Percentiles rank a stretch among this genome's conserved stretches.
phyloP scores from a whole-genome alignment of 495 filamentous ascomycete genomes.

The Hypoxylon rickii region DNA sequence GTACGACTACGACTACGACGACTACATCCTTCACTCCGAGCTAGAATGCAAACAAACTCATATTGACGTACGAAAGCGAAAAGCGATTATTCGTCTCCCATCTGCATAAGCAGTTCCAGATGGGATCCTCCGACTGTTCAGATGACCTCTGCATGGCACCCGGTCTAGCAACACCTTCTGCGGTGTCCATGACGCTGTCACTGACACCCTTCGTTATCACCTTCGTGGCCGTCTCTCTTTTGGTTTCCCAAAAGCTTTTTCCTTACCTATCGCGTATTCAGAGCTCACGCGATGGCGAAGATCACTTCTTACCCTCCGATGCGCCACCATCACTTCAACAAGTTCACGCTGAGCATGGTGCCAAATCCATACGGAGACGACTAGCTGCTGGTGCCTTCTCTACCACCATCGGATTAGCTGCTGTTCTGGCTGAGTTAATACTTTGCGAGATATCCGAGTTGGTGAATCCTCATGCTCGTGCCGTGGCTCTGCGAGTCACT shows the following conservation, averaged over 20 bases:
- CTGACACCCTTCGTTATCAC: constrained; percentile 46
- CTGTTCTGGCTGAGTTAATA: constrained; percentile 75
- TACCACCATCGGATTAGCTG: constrained; percentile 70
- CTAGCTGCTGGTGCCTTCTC: constrained; percentile 69
- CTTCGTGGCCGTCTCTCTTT: constrained; percentile 38
- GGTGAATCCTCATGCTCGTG: constrained; percentile 63
- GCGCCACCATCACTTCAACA: constrained; percentile 53
- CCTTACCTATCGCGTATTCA: constrained; percentile 63
- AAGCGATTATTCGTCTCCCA: constrained; percentile 10
- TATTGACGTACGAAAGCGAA: constrained; percentile 2
- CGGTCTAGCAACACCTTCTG: constrained; percentile 30
- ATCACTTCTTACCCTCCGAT: constrained; percentile 57
- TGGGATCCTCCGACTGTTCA: constrained; percentile 39
- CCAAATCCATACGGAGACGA: constrained; percentile 51
- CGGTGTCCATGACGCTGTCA: constrained; percentile 40
- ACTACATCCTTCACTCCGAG: background rate
- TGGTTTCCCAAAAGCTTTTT: constrained; percentile 66
- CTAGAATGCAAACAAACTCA: constrained; percentile 19
- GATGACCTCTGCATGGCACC: constrained; percentile 42
- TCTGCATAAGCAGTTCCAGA: constrained; percentile 15
- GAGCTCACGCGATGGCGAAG: constrained; percentile 51
- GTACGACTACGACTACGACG: background rate
- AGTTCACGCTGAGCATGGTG: constrained; percentile 54
- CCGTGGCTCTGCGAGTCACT: constrained; percentile 64
- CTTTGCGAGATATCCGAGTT: constrained; percentile 79